A percentile compares a stretch with the other conserved stretches of the same genome.
Conservation (phyloP, 2,329 filamentous ascomycete genomes). For the Ophiostoma piceae region DNA sequence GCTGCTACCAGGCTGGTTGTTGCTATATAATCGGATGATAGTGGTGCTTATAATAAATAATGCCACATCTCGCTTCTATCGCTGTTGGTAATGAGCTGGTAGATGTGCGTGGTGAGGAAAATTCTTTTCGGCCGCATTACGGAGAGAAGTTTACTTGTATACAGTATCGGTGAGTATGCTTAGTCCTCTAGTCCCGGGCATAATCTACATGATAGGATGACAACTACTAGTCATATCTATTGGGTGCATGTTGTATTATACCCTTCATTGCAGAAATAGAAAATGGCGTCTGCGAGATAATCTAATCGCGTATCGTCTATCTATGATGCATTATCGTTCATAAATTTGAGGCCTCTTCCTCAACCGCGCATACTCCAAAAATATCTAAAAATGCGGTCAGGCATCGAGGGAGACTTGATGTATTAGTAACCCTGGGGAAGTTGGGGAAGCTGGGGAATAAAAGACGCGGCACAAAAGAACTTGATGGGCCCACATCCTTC, state of each 20-base stretch:
- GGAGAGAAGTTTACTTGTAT: neutral
- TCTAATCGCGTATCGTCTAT: neutral
- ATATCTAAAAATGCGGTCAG: neutral
- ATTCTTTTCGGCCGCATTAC: neutral
- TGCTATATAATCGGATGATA: constrained; percentile 24
- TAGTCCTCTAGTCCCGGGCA: too few relatives aligned
- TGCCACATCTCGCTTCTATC: constrained; percentile 17
- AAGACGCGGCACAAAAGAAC: neutral
- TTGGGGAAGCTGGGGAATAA: neutral
- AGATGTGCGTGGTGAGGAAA: neutral
- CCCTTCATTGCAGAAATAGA: too few relatives aligned
- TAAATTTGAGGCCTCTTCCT: neutral
- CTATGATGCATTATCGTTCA: neutral
- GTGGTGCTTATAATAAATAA: constrained; percentile 19
- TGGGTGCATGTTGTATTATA: neutral
- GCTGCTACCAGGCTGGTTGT: constrained; percentile 22
- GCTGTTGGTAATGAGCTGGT: constrained; percentile 12
- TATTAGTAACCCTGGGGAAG: constrained; percentile 1
- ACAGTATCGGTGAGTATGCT: neutral
- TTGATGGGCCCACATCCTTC: too few relatives aligned
- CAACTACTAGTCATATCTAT: neutral
- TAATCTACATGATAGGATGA: too few relatives aligned
- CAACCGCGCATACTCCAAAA: neutral
- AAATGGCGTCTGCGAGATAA: neutral
- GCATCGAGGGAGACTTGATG: neutral